Base-by-base conservation (phyloP, 495 filamentous ascomycete species). In the Parathielavia appendiculata region DNA sequence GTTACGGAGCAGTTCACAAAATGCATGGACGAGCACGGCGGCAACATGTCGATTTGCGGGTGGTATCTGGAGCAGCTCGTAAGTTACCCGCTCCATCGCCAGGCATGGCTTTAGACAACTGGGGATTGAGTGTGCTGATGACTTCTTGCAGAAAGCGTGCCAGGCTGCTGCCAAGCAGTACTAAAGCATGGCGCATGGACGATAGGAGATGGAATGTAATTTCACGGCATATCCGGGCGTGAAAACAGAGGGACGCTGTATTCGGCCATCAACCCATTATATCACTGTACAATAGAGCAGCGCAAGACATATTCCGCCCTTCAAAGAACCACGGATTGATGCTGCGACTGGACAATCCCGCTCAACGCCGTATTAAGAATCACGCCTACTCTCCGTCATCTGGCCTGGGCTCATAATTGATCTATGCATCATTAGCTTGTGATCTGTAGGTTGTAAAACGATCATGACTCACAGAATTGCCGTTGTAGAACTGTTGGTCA, bases 31-130 rank as follows among this genome's bases (percentile, higher is more conserved):
- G 86, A 98, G 65, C 87, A 98, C 73, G 73, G 83, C 66, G 95
- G 95, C 56, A 87, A 93, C 72, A 85, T 97, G 86, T 86, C 88
- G 71, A 96, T 96, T 66, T 98, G 93, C 77, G 85, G 86, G 61
- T 98, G 93, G 93, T 98, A 98, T 72, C 74, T 98, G 66, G 92
- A 97, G 73, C 93, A 98, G 82, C 78, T 98, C 38, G 56, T 58
- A 41, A 0, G 48, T 58, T 35, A 16, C 35, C 13, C 32, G 13
- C 13, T 11, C 46, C 9, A 11, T n/a, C 32, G 22, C 32, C 10
- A 11, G 20, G 40, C 19, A 6, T 49, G 1, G 12, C 22, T 32
- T 16, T 4, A 9, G 17, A 17, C 23, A 23, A 34, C 14, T 46
- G 46, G 19, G 36, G 5, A 39, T 30, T 30, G 26, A 30, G 10